Evolutionary conservation across 2,329 filamentous ascomycete species (phyloP).

Genomic region (Mollisiaceae sp.): DNA sequence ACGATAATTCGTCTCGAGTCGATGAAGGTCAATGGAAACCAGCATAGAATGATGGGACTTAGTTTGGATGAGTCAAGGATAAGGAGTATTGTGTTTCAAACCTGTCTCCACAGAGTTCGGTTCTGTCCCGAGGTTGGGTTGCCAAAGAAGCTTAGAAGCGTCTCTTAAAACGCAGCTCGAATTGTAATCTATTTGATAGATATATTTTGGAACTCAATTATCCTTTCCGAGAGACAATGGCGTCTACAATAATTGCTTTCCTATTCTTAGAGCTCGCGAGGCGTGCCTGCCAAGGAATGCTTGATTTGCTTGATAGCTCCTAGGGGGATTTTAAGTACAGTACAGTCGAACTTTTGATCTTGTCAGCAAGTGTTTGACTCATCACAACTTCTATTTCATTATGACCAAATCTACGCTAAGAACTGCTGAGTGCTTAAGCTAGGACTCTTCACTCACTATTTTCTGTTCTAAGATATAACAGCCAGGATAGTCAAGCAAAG

Average conservation of each 20-base stretch:
- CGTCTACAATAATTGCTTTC: not conserved
- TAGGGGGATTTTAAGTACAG: too few relatives aligned
- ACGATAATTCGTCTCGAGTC: not conserved
- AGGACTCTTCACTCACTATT: too few relatives aligned
- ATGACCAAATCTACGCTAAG: too few relatives aligned
- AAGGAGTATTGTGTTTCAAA: not conserved
- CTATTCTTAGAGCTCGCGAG: not conserved
- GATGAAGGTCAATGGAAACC: not conserved
- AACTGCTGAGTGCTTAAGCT: not conserved
- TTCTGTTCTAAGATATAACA: too few relatives aligned
- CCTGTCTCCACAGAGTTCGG: not conserved
- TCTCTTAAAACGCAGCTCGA: not conserved
- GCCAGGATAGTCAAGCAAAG: too few relatives aligned
- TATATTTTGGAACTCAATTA: not conserved
- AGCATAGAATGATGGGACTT: not conserved
- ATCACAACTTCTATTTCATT: too few relatives aligned
- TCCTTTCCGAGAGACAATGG: not conserved
- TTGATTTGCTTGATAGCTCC: too few relatives aligned
- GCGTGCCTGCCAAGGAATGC: not conserved
- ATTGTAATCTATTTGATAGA: not conserved
- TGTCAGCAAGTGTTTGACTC: not conserved
- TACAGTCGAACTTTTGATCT: not conserved
- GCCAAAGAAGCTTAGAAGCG: too few relatives aligned
- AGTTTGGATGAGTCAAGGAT: not conserved
- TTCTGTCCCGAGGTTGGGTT: not conserved